Evolutionary conservation across 306 rosid genomes (phyloP), one percentile per base, ranked within the genome.

Genomic region (Malus sieversii): DNA sequence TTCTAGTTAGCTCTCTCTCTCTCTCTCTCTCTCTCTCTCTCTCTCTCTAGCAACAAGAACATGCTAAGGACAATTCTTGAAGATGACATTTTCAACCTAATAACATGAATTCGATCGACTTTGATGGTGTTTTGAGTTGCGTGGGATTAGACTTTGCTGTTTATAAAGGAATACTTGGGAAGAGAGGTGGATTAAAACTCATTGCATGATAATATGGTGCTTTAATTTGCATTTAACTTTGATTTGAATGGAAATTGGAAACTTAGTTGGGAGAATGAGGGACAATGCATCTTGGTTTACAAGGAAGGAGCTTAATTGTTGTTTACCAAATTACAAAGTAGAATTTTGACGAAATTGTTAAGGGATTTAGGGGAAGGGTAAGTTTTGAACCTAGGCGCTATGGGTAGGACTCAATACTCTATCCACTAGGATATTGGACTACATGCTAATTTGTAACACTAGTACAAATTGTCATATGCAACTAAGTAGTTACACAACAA

Each of bases 51-150:
- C 64, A 71, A 23, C 60, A 63, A 11, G 55, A 71, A 51, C 66
- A 78, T 23, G 72, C 73, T 63, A n/a, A 71, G 45, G n/a, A 14
- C 23, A 72, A 38, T 35, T 63, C 60, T 64, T 64, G 77, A 53
- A 64, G 63, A 71, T 10, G 76, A 57, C 82, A 78, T 78, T 71
- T n/a, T 63, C 7, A 46, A 44, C 65, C 32, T 22, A n/a, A 12
- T 48, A 48, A 48, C 55, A 38, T 2, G 42, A 38, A 38, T 16
- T 3, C 14, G 20, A 48, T 48, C 18, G 7, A 48, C 18, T 6
- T 38, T 11, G 55, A 48, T 48, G 13, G 20, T 58, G 7, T 35
- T 13, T 77, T 59, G 11, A 15, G 8, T 20, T 20, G 22, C 38
- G 55, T 29, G 0, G 52, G 12, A 3, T 7, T 2, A 4, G 30